phyloP scores from a whole-genome alignment of 169 alveolate species.

The Hepatocystis sp. region DNA sequence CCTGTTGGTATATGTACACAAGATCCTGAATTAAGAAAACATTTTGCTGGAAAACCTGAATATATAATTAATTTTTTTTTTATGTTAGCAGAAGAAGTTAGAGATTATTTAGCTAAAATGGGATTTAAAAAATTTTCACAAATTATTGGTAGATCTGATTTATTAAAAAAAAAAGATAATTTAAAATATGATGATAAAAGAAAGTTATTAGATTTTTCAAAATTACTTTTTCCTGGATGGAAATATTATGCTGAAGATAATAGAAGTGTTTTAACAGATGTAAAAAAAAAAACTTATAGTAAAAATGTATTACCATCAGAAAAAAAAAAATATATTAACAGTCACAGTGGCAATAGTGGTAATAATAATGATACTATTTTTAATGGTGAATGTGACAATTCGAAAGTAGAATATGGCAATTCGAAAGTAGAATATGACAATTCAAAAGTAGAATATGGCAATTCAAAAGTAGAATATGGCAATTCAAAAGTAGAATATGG shows the following conservation, averaged over 20 bases:
- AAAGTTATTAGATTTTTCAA: conserved; percentile 63
- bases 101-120: conserved; percentile 82
- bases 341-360: too few relatives aligned
- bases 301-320: too few relatives aligned
- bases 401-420: too few relatives aligned
- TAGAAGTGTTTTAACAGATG: conserved; percentile 15
- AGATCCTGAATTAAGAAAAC: conserved; percentile 85
- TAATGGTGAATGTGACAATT: too few relatives aligned
- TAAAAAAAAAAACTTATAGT: not conserved
- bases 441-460: too few relatives aligned
- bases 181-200: conserved; percentile 71
- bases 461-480: too few relatives aligned
- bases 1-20: conserved; percentile 89
- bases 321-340: too few relatives aligned
- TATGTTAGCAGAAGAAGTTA: conserved; percentile 84
- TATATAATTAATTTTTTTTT: conserved; percentile 83
- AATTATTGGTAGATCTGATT: conserved; percentile 76
- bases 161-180: conserved; percentile 64
- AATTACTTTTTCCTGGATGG: conserved; percentile 74
- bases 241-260: conserved; percentile 76
- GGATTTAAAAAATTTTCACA: conserved; percentile 79
- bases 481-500: too few relatives aligned
- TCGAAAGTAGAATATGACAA: too few relatives aligned
- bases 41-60: conserved; percentile 89
- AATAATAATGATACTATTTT: too few relatives aligned